Evolutionary conservation across 1,284 basidiomycete genomes (phyloP), one percentile per base, ranked within the genome.

Genomic region (Ganoderma boninense): DNA sequence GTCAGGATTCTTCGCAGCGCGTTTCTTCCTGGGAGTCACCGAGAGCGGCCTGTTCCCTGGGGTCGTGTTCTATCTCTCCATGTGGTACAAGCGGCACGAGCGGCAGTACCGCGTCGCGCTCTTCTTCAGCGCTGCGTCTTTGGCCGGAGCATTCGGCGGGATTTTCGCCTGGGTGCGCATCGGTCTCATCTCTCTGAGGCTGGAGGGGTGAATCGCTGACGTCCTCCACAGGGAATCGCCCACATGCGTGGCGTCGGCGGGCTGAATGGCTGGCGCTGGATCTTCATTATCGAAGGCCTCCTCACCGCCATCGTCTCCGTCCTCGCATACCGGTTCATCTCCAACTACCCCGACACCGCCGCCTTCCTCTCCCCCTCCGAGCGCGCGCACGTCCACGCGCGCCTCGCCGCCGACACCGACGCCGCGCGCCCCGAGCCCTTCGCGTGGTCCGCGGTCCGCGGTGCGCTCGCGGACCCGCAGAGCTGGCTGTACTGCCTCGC

Each of bases 51-150:
- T 79, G 89, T 91, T 75, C 86, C 89, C 49, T 84, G 90, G 52
- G 78, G 86, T 70, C 82, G 83, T 74, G 79, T 92, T 67, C 86
- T 90, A 70, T 78, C 86, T 71, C 82, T 89, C 85, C 83, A 77
- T 67, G 81, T 74, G 74, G 73, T 77, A 77, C 56, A 72, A 72
- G 32, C 67, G 74, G 35, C 69, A 57, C 20, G 71, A 74, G 40
- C 70, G 69, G 10, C 70, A 71, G 52, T 71, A 72, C 38, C 71
- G 76, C 16, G 69, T 75, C 10, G 74, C 87, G 7, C 80, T 85
- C 29, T 89, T 90, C 82, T 90, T 89, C 75, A 85, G 86, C 2
- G 82, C 85, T 0, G 85, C 88, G 26, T 87, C 88, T 0, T 79
- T 90, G 38, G 86, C 89, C 0, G 73, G 89, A 64, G 68, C 72